Conservation (phyloP, 805 yeast genomes). For the Kluyveromyces lactis region DNA sequence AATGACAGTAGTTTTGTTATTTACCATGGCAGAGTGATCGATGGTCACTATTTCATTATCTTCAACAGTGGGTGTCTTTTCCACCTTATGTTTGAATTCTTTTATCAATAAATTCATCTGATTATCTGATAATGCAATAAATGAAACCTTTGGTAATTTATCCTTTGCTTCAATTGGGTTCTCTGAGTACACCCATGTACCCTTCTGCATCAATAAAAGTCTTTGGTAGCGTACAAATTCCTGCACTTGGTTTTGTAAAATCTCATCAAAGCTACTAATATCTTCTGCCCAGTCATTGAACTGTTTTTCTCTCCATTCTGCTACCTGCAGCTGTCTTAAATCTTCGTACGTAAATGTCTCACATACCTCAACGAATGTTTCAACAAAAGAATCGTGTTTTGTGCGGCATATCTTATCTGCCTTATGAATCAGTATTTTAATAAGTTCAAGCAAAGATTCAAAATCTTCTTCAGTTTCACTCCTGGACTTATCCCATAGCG, state of each 20-base stretch:
- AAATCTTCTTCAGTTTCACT: conserved; percentile 43
- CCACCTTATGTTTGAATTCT: conserved; percentile 42
- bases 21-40: conserved; percentile 6
- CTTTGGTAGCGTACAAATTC: conserved; percentile 73
- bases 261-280: conserved; percentile 40
- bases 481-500: conserved; percentile 54
- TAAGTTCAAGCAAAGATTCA: conserved; percentile 38
- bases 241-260: conserved; percentile 47
- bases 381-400: conserved; percentile 23
- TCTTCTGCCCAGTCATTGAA: conserved; percentile 37
- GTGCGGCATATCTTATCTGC: conserved; percentile 3
- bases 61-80: conserved; percentile 48
- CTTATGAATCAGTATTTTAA: conserved; percentile 5
- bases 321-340: conserved; percentile 48
- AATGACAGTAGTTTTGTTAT: conserved; percentile 31
- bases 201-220: conserved; percentile 60
- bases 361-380: conserved; percentile 39
- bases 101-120: conserved; percentile 52
- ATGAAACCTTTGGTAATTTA: conserved; percentile 38
- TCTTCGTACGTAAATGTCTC: conserved; percentile 37
- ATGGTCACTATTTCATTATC: conserved; percentile 35
- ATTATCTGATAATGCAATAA: conserved; percentile 58
- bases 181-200: conserved; percentile 72
- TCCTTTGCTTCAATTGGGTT: conserved; percentile 33
- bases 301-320: conserved; percentile 32